Percentiles rank a stretch among this genome's conserved stretches.
phyloP scores from a whole-genome alignment of 2,329 filamentous ascomycete genomes.

The Basipetospora sp. region DNA sequence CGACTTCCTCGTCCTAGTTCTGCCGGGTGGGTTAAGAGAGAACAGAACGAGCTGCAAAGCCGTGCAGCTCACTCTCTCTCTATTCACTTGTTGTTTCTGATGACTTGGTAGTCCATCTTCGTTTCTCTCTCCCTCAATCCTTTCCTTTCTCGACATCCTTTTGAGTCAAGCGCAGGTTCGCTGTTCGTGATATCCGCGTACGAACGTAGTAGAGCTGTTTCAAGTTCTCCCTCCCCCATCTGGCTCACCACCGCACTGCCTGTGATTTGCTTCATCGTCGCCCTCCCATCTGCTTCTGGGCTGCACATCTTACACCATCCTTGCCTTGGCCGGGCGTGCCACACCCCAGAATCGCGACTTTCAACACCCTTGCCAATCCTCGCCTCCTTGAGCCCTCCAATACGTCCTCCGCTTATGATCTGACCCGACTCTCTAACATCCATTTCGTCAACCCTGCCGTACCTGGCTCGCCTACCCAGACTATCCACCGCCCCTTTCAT shows the following conservation, averaged over 20 bases:
- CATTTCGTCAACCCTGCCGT: not conserved
- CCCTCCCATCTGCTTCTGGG: not conserved
- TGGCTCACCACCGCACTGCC: too few relatives aligned
- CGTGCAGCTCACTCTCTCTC: too few relatives aligned
- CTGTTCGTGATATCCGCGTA: too few relatives aligned
- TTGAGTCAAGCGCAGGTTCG: too few relatives aligned
- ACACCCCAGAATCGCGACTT: not conserved
- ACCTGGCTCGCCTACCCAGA: constrained; percentile 1
- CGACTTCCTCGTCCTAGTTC: not conserved
- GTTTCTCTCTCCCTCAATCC: too few relatives aligned
- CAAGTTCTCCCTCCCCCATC: too few relatives aligned
- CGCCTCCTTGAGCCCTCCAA: not conserved
- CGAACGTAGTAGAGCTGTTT: too few relatives aligned
- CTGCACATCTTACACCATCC: not conserved
- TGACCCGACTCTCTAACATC: constrained; percentile 4
- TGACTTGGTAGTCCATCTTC: too few relatives aligned
- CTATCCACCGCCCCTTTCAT: constrained; percentile 1
- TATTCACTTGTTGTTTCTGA: too few relatives aligned
- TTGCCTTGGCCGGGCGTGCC: not conserved
- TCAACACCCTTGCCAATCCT: not conserved
- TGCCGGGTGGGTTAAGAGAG: too few relatives aligned
- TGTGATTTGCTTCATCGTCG: not conserved
- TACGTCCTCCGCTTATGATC: constrained; percentile 5
- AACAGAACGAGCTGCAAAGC: too few relatives aligned
- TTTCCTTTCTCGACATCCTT: too few relatives aligned